Evolutionary conservation across 768 basidiomycete genomes (phyloP).

Genomic region (Lyophyllum semitale): DNA sequence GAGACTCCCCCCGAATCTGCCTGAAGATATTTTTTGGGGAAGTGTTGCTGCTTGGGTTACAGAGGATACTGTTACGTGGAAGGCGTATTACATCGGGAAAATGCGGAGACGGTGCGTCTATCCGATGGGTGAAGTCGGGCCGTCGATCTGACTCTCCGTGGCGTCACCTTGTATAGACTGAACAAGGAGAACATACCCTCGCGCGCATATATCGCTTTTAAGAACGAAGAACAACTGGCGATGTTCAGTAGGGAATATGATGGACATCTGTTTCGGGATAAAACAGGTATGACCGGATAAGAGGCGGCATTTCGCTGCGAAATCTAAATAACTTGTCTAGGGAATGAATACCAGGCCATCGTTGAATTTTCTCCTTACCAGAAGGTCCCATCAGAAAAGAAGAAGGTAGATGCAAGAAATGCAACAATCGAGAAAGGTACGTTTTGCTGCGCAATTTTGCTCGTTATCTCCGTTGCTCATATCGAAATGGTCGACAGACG

Average conservation of each 20-base stretch:
- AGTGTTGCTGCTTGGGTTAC: constrained; percentile 85
- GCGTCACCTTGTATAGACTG: constrained; percentile 45
- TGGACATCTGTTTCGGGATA: constrained; percentile 90
- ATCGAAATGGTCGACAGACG: constrained; percentile 47
- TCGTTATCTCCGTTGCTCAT: neutral
- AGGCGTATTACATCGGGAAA: constrained; percentile 67
- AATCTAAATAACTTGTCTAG: constrained; percentile 41
- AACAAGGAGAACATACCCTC: constrained; percentile 86
- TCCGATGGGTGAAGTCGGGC: neutral
- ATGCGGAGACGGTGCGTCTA: constrained; percentile 61
- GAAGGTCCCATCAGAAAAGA: constrained; percentile 75
- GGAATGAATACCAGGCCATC: constrained; percentile 83
- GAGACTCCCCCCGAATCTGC: constrained; percentile 87
- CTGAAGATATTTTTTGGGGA: constrained; percentile 93
- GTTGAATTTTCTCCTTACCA: constrained; percentile 96
- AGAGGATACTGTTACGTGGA: constrained; percentile 72
- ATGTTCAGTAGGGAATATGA: constrained; percentile 84
- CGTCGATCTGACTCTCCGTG: neutral
- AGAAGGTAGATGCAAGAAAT: constrained; percentile 77
- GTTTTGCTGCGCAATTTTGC: constrained; percentile 6
- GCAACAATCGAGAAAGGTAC: constrained; percentile 90
- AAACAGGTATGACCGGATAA: constrained; percentile 64
- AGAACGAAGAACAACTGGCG: constrained; percentile 68
- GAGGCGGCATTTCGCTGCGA: neutral
- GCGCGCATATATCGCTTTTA: constrained; percentile 92